Evolutionary conservation across 768 basidiomycete species (phyloP), one percentile per base, ranked within the genome.

Genomic region (Lactarius sanguifluus): DNA sequence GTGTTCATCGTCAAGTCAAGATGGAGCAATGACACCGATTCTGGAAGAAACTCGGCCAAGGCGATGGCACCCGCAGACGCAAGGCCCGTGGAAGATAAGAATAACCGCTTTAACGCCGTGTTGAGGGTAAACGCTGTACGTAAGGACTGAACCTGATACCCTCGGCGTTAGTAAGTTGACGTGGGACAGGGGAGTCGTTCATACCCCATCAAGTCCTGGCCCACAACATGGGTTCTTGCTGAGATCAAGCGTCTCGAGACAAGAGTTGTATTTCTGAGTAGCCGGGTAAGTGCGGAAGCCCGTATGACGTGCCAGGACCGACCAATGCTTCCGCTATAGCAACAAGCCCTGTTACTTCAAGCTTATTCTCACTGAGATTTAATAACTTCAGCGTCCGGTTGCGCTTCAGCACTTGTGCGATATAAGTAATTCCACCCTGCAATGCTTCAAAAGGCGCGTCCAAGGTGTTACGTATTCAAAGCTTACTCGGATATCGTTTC

Each of bases 41-140:
- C 96, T 0, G 96, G 95, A 1, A 98, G 85, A 79, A 97, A 98
- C 75, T 98, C 96, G 2, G 96, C 97, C 2, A 98, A 84, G 0
- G 94, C 90, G 69, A 98, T 98, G 1, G 96, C 96, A 1, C 94
- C 95, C 0, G 88, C 80, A 0, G 92, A 90, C 0, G 85, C 85
- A 73, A 98, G 83, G 5, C 81, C 80, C 0, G 96, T 97, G 3
- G 88, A 86, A 8, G 93, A 90, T 25, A 98, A 83, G 80, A 97
- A 98, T 54, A 99, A 79, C 1, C 97, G 88, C 73, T 96, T 98
- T 40, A 99, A 84, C 0, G 92, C 88, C 0, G 87, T 89, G 74
- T 98, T 97, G 63, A 96, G 83, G 0, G 94, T 95, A 77, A 98
- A 95, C 0, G 96, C 90, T 0, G 95, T 93, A 3, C 97, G 87